Evolutionary conservation across 169 alveolate species (phyloP).

Genomic region (Pseudocohnilembus persalinus): DNA sequence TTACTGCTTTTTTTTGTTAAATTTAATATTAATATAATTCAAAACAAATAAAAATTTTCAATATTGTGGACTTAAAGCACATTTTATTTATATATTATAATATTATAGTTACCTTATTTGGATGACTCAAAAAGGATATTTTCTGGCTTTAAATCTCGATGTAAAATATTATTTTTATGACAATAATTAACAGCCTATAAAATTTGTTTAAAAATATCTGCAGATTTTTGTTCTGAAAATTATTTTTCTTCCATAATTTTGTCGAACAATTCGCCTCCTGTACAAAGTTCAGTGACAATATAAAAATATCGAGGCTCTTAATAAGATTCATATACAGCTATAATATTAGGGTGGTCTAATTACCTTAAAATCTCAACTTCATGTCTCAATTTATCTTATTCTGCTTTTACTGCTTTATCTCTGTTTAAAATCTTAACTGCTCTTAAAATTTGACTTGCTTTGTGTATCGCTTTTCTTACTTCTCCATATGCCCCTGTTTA

Average conservation of each 20-base stretch:
- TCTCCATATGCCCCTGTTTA: constrained; percentile 50
- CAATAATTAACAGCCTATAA: constrained; percentile 83
- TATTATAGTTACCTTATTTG: background rate
- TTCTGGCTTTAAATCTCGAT: constrained; percentile 86
- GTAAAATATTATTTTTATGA: constrained; percentile 78
- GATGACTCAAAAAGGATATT: constrained; percentile 54
- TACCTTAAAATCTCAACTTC: constrained; percentile 46
- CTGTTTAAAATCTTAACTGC: constrained; percentile 47
- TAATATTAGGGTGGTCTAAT: constrained; percentile 67
- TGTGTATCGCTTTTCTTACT: constrained; percentile 50
- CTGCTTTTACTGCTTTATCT: constrained; percentile 25
- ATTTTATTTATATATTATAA: no score
- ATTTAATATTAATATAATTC: no score
- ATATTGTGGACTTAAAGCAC: no score
- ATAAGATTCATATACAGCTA: constrained; percentile 61
- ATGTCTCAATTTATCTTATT: constrained; percentile 34
- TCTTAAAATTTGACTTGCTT: constrained; percentile 28
- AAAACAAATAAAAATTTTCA: no score
- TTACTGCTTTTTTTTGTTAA: background rate
- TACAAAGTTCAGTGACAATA: constrained; percentile 67
- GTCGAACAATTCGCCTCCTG: constrained; percentile 73
- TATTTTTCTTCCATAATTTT: constrained; percentile 57
- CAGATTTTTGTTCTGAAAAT: constrained; percentile 68
- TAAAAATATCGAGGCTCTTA: constrained; percentile 65
- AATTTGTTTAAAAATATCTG: constrained; percentile 72